Evolutionary conservation across 176 grass and related monocot genomes (phyloP).

Genomic region (Elaeis guineensis): DNA sequence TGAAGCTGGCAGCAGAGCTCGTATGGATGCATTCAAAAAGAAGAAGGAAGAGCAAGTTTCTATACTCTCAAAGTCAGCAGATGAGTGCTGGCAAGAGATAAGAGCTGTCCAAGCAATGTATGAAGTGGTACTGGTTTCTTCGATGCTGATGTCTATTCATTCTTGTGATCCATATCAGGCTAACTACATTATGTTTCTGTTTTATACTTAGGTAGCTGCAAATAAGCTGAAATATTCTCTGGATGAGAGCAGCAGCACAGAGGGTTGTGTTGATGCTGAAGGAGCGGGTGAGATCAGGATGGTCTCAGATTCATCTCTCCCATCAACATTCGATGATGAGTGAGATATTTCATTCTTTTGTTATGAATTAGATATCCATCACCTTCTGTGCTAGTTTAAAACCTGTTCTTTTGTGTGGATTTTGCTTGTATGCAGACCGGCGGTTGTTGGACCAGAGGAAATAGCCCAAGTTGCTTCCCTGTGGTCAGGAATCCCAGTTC

Average conservation of each 20-base stretch:
- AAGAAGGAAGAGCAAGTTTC: slow-evolving; percentile 70
- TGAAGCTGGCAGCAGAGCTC: slow-evolving; percentile 91
- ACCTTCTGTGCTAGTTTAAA: background rate
- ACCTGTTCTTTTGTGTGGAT: slow-evolving; percentile 2
- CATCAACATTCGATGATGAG: slow-evolving; percentile 37
- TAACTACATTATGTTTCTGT: slow-evolving; percentile 21
- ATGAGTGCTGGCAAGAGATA: slow-evolving; percentile 97
- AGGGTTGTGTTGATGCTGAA: slow-evolving; percentile 28
- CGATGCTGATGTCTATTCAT: background rate
- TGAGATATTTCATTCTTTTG: slow-evolving; percentile 32
- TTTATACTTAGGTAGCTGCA: slow-evolving; percentile 43
- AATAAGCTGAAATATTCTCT: slow-evolving; percentile 81
- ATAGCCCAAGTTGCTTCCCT: slow-evolving; percentile 83
- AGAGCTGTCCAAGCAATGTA: slow-evolving; percentile 85
- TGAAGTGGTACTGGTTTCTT: slow-evolving; percentile 56
- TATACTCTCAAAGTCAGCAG: slow-evolving; percentile 74
- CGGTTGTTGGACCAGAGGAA: slow-evolving; percentile 71
- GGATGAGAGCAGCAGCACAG: slow-evolving; percentile 39
- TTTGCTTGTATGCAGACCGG: slow-evolving; percentile 31
- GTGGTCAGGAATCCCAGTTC: slow-evolving; percentile 91
- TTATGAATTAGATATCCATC: slow-evolving; percentile 1
- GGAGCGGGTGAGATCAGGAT: slow-evolving; percentile 19
- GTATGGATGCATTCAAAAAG: slow-evolving; percentile 86
- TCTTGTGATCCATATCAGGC: slow-evolving; percentile 8
- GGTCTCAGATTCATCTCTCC: slow-evolving; percentile 9